Conservation (phyloP, 2,329 filamentous ascomycete species). For the Aspergillus sp. region DNA sequence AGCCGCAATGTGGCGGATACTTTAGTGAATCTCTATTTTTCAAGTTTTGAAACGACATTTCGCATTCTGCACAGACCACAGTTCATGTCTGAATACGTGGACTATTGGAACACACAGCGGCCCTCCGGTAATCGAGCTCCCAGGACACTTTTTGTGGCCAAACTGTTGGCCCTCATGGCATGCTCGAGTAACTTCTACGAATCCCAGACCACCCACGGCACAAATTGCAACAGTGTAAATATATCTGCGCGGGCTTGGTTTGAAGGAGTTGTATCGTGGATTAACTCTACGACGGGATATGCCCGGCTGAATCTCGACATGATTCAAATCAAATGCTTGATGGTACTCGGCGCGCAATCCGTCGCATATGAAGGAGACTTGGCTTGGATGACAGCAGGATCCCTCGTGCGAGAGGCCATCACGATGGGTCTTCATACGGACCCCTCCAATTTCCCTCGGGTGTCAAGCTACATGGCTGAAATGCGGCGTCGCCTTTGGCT, state of each 20-base stretch:
- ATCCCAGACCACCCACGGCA: neutral
- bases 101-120: neutral
- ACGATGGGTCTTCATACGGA: slow-evolving; percentile 1
- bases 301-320: neutral
- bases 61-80: neutral
- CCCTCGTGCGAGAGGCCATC: slow-evolving; percentile 1
- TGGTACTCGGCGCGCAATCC: neutral
- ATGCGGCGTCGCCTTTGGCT: neutral
- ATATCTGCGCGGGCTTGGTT: neutral
- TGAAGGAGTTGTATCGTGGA: neutral
- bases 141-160: neutral
- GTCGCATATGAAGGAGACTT: slow-evolving; percentile 1
- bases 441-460: neutral
- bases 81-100: neutral
- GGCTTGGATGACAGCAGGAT: neutral
- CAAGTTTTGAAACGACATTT: neutral
- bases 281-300: neutral
- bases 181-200: neutral
- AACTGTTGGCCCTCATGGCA: neutral
- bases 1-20: neutral
- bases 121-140: neutral
- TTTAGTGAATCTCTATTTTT: neutral
- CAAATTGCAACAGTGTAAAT: neutral
- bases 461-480: neutral
- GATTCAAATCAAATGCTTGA: neutral